Evolutionary conservation across 1,139 yeast species (phyloP).

Genomic region (Pneumocystis oryctolagi): DNA sequence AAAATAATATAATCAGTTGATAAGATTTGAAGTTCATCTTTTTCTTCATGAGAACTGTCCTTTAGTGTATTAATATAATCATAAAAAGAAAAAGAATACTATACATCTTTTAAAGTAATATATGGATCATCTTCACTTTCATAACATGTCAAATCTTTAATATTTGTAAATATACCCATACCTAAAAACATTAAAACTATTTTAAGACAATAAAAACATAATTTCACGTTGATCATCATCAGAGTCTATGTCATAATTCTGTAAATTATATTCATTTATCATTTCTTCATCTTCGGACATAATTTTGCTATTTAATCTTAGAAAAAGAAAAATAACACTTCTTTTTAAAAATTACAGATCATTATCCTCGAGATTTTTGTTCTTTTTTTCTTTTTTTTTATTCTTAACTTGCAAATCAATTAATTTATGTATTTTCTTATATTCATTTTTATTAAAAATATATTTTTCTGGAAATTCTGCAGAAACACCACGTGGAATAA

Average conservation of each 20-base stretch:
- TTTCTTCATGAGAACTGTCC: conserved; percentile 42
- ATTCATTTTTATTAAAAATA: conserved; percentile 78
- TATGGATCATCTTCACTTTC: conserved; percentile 60
- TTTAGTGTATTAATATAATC: conserved; percentile 22
- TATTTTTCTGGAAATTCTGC: conserved; percentile 83
- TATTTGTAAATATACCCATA: conserved; percentile 27
- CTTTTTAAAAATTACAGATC: neutral
- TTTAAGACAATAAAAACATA: neutral
- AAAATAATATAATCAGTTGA: conserved; percentile 82
- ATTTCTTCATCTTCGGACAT: conserved; percentile 18
- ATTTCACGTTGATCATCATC: conserved; percentile 48
- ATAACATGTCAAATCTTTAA: conserved; percentile 36
- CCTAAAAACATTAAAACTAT: conserved; percentile 1
- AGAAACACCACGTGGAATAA: conserved; percentile 96
- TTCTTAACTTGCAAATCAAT: conserved; percentile 71
- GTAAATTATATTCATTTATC: conserved; percentile 61
- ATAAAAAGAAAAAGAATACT: neutral
- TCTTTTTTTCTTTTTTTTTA: conserved; percentile 38
- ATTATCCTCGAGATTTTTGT: conserved; percentile 24
- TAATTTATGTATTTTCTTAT: conserved; percentile 76
- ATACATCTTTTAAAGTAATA: conserved; percentile 48
- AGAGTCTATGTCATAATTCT: conserved; percentile 71
- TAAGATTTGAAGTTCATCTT: conserved; percentile 68
- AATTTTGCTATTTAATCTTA: neutral
- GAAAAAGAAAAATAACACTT: neutral